A percentile compares a stretch with the other conserved stretches of the same genome.
Conservation (phyloP, 2,329 filamentous ascomycete species). For the Emergomyces africanus region DNA sequence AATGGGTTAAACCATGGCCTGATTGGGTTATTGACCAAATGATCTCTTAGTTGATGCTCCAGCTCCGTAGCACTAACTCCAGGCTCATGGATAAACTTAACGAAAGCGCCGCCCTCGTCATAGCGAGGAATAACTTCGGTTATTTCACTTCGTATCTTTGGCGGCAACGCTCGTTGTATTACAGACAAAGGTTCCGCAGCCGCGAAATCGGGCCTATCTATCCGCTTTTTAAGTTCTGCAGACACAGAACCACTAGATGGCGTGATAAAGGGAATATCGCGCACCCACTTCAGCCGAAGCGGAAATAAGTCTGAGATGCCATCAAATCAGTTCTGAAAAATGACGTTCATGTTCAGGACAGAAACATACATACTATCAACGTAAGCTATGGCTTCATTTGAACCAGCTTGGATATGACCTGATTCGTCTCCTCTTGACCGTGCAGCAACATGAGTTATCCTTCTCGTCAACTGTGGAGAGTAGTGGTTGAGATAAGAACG, state of each 20-base stretch:
- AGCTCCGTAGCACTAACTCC: conserved; percentile 40
- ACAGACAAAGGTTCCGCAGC: conserved; percentile 45
- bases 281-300: conserved; percentile 54
- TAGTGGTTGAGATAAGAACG: background rate
- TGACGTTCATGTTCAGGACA: background rate
- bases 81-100: conserved; percentile 59
- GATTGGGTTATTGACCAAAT: conserved; percentile 57
- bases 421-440: conserved; percentile 49
- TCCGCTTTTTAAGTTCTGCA: conserved; percentile 34
- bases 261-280: conserved; percentile 39
- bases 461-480: background rate
- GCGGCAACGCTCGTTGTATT: conserved; percentile 50
- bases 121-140: conserved; percentile 71
- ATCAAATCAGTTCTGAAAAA: background rate
- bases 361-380: conserved; percentile 57
- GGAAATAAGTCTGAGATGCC: conserved; percentile 61
- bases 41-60: conserved; percentile 47
- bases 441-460: conserved; percentile 5
- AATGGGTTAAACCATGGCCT: conserved; percentile 89
- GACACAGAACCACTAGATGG: conserved; percentile 33
- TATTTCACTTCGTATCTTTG: conserved; percentile 52
- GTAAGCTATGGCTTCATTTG: conserved; percentile 76
- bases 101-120: conserved; percentile 86
- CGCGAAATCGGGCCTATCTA: conserved; percentile 39
- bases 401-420: conserved; percentile 65